phyloP scores from a whole-genome alignment of 2,329 filamentous ascomycete genomes.

The Alternaria metachromatica region DNA sequence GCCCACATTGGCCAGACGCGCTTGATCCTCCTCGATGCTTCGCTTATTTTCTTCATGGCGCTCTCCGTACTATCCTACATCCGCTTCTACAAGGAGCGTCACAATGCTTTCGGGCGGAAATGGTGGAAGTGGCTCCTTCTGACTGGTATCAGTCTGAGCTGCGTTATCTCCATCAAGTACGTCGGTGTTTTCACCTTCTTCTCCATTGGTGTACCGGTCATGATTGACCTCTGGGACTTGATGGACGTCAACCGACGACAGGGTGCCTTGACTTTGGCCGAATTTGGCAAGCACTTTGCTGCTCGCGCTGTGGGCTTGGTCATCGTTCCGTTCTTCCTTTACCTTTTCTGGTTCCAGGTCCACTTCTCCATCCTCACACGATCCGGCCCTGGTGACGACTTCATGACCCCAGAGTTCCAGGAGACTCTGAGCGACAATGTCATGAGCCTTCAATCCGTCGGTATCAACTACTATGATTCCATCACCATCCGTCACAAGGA shows the following conservation, averaged over 20 bases:
- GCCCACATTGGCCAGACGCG: slow-evolving; percentile 97
- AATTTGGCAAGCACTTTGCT: slow-evolving; percentile 88
- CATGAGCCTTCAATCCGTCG: slow-evolving; percentile 85
- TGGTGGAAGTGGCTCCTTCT: slow-evolving; percentile 99
- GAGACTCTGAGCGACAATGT: slow-evolving; percentile 94
- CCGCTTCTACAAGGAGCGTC: slow-evolving; percentile 95
- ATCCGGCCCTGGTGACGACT: slow-evolving; percentile 95
- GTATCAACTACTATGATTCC: slow-evolving; percentile 87
- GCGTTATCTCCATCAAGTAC: slow-evolving; percentile 98
- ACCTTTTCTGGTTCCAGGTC: slow-evolving; percentile 99
- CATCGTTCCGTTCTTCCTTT: slow-evolving; percentile 92
- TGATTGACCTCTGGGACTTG: slow-evolving; percentile 94
- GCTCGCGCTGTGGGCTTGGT: slow-evolving; percentile 88
- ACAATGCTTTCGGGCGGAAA: slow-evolving; percentile 87
- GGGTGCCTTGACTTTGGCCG: slow-evolving; percentile 77
- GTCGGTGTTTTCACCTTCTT: slow-evolving; percentile 96
- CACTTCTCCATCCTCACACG: slow-evolving; percentile 89
- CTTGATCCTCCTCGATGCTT: slow-evolving; percentile 92
- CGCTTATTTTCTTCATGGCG: slow-evolving; percentile 93
- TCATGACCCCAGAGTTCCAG: slow-evolving; percentile 98
- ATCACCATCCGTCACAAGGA: slow-evolving; percentile 95
- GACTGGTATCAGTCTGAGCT: slow-evolving; percentile 92
- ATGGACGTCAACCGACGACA: slow-evolving; percentile 85
- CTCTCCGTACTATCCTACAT: slow-evolving; percentile 93
- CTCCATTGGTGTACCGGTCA: slow-evolving; percentile 91